Evolutionary conservation across 176 grass and related monocot genomes (phyloP).

Genomic region (Bromus sterilis): DNA sequence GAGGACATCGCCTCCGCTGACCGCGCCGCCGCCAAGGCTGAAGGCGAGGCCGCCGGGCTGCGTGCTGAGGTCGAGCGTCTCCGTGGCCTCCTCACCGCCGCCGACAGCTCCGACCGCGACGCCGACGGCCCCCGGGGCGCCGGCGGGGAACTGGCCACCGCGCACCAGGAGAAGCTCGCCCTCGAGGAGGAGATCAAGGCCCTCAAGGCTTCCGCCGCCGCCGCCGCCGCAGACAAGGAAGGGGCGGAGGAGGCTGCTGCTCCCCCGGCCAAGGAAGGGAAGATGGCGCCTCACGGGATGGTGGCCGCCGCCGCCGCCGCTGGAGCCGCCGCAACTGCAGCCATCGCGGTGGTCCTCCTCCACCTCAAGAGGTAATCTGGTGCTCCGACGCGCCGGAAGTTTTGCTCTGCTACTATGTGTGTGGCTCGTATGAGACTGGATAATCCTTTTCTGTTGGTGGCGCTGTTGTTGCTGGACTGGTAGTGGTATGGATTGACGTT

Average conservation of each 20-base stretch:
- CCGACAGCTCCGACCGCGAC: conserved; percentile 5
- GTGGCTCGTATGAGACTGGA: conserved; percentile 23
- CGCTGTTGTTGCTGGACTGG: conserved; percentile 20
- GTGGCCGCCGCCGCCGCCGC: conserved; percentile 34
- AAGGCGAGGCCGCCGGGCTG: conserved; percentile 17
- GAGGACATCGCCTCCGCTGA: conserved; percentile 22
- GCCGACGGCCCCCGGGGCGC: conserved; percentile 4
- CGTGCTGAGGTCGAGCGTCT: conserved; percentile 36
- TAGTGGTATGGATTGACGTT: conserved; percentile 8
- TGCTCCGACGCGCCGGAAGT: conserved; percentile 11
- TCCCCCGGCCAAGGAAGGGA: neutral
- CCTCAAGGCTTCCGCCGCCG: conserved; percentile 23
- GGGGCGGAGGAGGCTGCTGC: neutral
- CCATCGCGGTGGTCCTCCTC: conserved; percentile 9
- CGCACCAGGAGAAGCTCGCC: conserved; percentile 32
- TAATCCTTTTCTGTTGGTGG: neutral
- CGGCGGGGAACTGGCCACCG: conserved; percentile 15
- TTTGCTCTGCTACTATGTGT: conserved; percentile 25
- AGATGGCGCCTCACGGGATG: neutral
- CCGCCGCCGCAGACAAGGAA: neutral
- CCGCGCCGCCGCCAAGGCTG: neutral
- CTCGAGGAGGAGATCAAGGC: conserved; percentile 32
- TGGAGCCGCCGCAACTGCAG: conserved; percentile 18
- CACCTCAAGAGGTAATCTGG: conserved; percentile 43
- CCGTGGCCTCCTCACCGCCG: conserved; percentile 16